Conservation (phyloP, 805 yeast species). For the Henningerozyma blattae region DNA sequence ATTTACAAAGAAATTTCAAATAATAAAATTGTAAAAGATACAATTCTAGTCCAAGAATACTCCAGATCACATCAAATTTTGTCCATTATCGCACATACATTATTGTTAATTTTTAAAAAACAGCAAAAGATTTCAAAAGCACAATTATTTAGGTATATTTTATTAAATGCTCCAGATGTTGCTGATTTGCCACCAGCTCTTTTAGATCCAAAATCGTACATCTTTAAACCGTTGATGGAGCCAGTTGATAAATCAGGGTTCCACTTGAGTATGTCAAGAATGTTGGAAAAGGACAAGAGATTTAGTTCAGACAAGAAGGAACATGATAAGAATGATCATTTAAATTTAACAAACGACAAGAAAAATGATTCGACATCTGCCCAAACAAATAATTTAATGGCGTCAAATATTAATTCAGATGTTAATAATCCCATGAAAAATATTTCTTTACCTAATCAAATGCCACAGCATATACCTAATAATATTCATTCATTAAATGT, state of each 20-base stretch:
- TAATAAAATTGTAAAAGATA: constrained; percentile 7
- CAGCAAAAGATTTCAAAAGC: constrained; percentile 32
- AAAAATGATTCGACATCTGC: not conserved
- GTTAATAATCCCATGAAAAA: not conserved
- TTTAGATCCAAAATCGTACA: constrained; percentile 13
- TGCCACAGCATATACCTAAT: too few species aligned
- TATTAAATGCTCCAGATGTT: constrained; percentile 50
- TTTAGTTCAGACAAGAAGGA: not conserved
- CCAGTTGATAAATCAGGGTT: constrained; percentile 19
- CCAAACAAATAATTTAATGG: too few species aligned
- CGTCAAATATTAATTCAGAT: not conserved
- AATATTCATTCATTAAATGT: too few species aligned
- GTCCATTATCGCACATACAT: constrained; percentile 9
- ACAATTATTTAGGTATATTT: constrained; percentile 52
- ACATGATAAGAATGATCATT: not conserved
- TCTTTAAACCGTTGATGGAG: constrained; percentile 13
- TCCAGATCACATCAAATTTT: constrained; percentile 9
- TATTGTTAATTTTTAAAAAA: constrained; percentile 7
- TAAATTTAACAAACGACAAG: too few species aligned
- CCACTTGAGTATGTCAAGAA: constrained; percentile 14
- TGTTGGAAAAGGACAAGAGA: constrained; percentile 6
- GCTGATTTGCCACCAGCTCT: constrained; percentile 5
- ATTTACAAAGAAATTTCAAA: constrained; percentile 5
- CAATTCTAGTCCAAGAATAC: constrained; percentile 8
- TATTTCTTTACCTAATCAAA: not conserved